Conservation (phyloP, 129 eudicot genomes). For the Smallanthus sonchifolius region DNA sequence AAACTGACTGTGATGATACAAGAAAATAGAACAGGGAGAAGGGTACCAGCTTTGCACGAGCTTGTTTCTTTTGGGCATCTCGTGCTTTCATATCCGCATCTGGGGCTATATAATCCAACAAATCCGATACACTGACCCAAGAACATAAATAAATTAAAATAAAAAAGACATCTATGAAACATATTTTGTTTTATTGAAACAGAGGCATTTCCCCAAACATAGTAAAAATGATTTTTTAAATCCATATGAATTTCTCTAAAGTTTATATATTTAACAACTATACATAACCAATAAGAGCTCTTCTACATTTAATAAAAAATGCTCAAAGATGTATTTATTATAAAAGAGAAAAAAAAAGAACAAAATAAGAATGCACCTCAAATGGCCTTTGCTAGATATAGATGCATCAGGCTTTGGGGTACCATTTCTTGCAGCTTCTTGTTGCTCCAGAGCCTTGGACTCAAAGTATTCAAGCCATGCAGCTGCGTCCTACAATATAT, state of each 20-base stretch:
- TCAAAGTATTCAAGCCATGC: conserved; percentile 98
- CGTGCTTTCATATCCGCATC: conserved; percentile 87
- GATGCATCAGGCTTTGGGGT: conserved; percentile 98
- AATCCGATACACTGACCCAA: conserved; percentile 81
- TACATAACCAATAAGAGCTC: neutral
- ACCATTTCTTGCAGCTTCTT: conserved; percentile 91
- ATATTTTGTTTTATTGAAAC: neutral
- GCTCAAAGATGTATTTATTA: neutral
- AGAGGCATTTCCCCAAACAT: neutral
- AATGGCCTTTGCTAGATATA: conserved; percentile 90
- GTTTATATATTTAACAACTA: neutral
- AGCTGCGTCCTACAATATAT: conserved; percentile 76
- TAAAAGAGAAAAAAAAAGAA: neutral
- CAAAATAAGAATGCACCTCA: conserved; percentile 41
- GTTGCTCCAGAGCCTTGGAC: conserved; percentile 91
- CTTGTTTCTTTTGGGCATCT: conserved; percentile 95
- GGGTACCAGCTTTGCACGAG: conserved; percentile 79
- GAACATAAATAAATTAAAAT: neutral
- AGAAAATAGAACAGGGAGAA: neutral
- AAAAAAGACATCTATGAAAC: neutral
- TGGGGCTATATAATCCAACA: conserved; percentile 87
- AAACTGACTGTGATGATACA: neutral
- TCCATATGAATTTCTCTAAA: neutral
- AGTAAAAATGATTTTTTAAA: neutral
- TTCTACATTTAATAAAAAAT: neutral